phyloP scores from a whole-genome alignment of 2,329 filamentous ascomycete genomes.

The Aureobasidium lini region DNA sequence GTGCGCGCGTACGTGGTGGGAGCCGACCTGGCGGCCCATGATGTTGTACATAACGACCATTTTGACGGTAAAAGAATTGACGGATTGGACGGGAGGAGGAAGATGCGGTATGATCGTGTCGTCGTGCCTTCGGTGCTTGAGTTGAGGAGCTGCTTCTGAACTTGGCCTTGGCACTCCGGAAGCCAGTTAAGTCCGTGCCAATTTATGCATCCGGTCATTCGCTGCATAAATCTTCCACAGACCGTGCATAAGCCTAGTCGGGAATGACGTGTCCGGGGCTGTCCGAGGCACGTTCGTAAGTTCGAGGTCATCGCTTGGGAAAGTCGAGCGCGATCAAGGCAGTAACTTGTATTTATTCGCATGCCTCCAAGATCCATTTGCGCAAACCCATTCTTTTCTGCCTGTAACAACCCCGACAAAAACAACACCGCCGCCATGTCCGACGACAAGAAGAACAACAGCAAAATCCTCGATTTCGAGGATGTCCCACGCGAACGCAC shows the following conservation, averaged over 20 bases:
- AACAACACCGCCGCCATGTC: neutral
- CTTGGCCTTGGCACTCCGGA: neutral
- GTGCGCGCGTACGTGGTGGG: constrained; percentile 41
- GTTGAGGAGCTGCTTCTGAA: constrained; percentile 3
- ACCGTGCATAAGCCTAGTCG: neutral
- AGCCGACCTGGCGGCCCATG: constrained; percentile 46
- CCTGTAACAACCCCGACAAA: neutral
- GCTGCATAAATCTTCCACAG: neutral
- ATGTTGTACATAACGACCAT: constrained; percentile 49
- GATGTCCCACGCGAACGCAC: constrained; percentile 35
- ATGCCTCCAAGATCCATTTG: constrained; percentile 12
- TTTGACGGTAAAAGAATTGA: constrained; percentile 15
- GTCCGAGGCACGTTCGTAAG: neutral
- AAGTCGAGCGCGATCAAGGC: neutral
- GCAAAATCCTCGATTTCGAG: constrained; percentile 18
- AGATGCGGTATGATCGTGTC: constrained; percentile 6
- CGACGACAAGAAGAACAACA: constrained; percentile 15
- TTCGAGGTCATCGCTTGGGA: neutral
- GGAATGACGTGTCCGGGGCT: no score
- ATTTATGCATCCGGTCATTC: neutral
- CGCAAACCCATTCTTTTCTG: constrained; percentile 4
- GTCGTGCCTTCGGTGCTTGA: neutral
- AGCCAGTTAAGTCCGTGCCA: neutral
- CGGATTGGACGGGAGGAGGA: constrained; percentile 11
- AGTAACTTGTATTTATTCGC: neutral